Evolutionary conservation across 2,329 filamentous ascomycete genomes (phyloP), one percentile per base, ranked within the genome.

Genomic region (Colletotrichum higginsianum): DNA sequence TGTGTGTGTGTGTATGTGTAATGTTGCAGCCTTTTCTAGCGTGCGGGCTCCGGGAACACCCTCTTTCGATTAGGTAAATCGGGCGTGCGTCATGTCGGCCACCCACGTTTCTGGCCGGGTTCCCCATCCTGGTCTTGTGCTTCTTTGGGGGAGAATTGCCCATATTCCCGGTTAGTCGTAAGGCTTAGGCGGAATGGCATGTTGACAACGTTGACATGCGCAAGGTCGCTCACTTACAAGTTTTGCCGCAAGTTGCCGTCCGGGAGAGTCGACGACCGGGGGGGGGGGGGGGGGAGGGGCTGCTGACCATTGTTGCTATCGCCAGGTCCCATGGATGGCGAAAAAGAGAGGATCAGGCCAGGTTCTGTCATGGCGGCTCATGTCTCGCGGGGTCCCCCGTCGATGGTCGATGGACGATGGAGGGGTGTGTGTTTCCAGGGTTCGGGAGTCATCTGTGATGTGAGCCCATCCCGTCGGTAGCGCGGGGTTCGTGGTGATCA

Each of bases 401-500:
- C 46, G 21, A 23, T 30, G 40, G 26, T 26, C 26, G 26, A 26
- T 26, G 26, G 26, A 26, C 26, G 26, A 26, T 26, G 26, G 4
- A 26, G 26, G 4, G 4, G 26, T 23, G 3, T 26, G 26, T 3
- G 44, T 21, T n/a, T 35, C 26, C 26, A 47, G 16, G 23, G 11
- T 4, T n/a, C 6, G 26, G 13, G 42, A 18, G 42, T 9, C 6
- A 30, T 30, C 30, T 13, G 40, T 35, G 40, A 47, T 12, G 16
- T 55, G 50, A 62, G 53, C 42, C 61, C 40, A 66, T 70, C 38
- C 61, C 61, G 56, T 53, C 61, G 61, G 52, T 46, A 49, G 52
- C 61, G 35, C 49, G 67, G 55, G 55, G 40, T 46, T 46, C 21
- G 40, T 30, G 40, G 46, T 44, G 50, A 15, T 30, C 21, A 12